Conservation (phyloP, 202 grass and related monocot species). For the Thinopyrum obtusiflorum region DNA sequence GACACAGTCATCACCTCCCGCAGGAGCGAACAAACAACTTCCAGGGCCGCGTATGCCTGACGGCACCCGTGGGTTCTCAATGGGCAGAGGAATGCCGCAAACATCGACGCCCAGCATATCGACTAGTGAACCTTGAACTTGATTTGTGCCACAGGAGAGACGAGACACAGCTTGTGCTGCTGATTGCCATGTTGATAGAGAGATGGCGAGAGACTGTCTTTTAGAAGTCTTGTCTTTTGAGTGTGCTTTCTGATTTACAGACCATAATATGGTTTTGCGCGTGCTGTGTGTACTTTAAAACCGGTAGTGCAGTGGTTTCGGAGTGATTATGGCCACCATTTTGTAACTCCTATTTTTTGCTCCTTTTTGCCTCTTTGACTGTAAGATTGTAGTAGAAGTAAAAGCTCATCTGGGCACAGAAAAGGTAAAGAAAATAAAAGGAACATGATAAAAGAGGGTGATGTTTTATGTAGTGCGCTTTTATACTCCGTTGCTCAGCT, state of each 20-base stretch:
- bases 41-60: conserved; percentile 81
- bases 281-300: conserved; percentile 48
- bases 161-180: neutral
- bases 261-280: conserved; percentile 21
- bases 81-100: conserved; percentile 74
- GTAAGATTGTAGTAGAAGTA: conserved; percentile 27
- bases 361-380: conserved; percentile 24
- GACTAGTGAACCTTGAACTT: conserved; percentile 25
- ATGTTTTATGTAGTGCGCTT: neutral
- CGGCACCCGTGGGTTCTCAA: conserved; percentile 67
- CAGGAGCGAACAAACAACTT: conserved; percentile 50
- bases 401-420: neutral
- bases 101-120: conserved; percentile 10
- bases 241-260: conserved; percentile 39
- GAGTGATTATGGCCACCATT: conserved; percentile 30
- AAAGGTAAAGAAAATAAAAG: conserved; percentile 6
- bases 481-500: neutral
- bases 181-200: conserved; percentile 43
- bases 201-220: conserved; percentile 47
- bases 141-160: neutral
- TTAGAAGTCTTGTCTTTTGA: conserved; percentile 42
- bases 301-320: conserved; percentile 29
- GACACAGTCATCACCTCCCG: conserved; percentile 30
- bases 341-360: conserved; percentile 25
- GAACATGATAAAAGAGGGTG: conserved; percentile 25